Base-by-base conservation (phyloP, 176 grass and related monocot species). In the Triticum dicoccoides region DNA sequence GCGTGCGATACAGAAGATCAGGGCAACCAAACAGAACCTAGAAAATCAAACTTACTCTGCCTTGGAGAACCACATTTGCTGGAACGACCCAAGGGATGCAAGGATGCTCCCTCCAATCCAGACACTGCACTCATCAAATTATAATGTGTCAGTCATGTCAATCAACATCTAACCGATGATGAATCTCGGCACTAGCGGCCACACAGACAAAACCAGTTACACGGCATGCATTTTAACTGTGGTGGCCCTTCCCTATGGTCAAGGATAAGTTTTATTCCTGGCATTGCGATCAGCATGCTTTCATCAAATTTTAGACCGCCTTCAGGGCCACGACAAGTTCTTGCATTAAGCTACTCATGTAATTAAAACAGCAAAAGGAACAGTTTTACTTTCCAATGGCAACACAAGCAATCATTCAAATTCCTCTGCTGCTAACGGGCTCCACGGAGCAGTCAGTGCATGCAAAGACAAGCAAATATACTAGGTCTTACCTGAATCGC, bases 21-120 rank as follows among this genome's bases (percentile, higher is more conserved):
- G 58, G 67, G 65, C 18, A 65, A 87, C 44, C 37, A 69, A 86
- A 56, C 37, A 69, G 17, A 80, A 67, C 9, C 38, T 13, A 34
- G 71, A 66, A 61, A 71, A 18, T 39, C 24, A 75, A 83, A 83
- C 92, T 91, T 96, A 99, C 97, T 99, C 97, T 54, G 97, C 97
- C 83, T 96, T 99, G 77, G 97, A 99, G 80, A 99, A 99, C 97
- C 97, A 99, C 97, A 99, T 96, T 89, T 99, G 97, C 87, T 99
- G 97, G 92, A 99, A 99, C 61, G 97, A 99, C 72, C 97, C 97
- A 87, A 97, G 97, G 34, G 97, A 99, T 85, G 94, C 97, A 61
- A 99, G 94, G 90, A 99, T 99, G 78, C 97, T 99, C 29, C 97
- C 97, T 92, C 97, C 97, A 51, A 99, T 99, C 97, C 97, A 99